Percentiles rank a stretch among this genome's conserved stretches.
Evolutionary conservation across 768 basidiomycete species (phyloP).

Genomic region (Tylopilus vinaceipallidus): DNA sequence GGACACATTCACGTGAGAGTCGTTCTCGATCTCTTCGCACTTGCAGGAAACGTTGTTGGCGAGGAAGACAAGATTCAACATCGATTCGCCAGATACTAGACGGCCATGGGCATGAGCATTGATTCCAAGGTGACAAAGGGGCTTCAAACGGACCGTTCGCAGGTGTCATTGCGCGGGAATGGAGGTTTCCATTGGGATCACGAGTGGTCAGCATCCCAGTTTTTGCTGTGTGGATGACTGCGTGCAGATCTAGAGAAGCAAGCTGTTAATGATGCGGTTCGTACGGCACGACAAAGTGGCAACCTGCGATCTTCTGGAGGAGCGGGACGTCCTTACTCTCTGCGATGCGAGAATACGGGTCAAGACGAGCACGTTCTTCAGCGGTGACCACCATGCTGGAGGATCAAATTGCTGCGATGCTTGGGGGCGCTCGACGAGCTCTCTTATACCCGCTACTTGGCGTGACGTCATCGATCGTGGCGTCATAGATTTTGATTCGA

Average conservation of each 20-base stretch:
- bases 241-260: slow-evolving; percentile 51
- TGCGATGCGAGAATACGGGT: slow-evolving; percentile 70
- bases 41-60: slow-evolving; percentile 74
- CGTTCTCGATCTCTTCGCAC: slow-evolving; percentile 73
- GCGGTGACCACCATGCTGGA: slow-evolving; percentile 17
- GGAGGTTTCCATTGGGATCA: slow-evolving; percentile 61
- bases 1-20: slow-evolving; percentile 76
- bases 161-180: slow-evolving; percentile 81
- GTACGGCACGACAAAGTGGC: neutral
- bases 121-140: neutral
- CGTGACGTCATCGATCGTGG: slow-evolving; percentile 19
- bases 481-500: neutral
- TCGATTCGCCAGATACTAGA: slow-evolving; percentile 44
- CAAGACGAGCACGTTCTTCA: slow-evolving; percentile 44
- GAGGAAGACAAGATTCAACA: slow-evolving; percentile 63
- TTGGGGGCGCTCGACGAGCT: neutral
- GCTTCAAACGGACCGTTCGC: slow-evolving; percentile 48
- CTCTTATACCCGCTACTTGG: slow-evolving; percentile 7
- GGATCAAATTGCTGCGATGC: neutral
- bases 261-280: neutral
- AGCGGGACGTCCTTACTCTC: slow-evolving; percentile 55
- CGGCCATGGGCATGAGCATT: neutral
- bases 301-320: slow-evolving; percentile 67
- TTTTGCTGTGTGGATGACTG: slow-evolving; percentile 59
- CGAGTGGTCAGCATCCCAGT: slow-evolving; percentile 81